Evolutionary conservation across 208 protist species (phyloP).

Genomic region (Crithidia thermophila): DNA sequence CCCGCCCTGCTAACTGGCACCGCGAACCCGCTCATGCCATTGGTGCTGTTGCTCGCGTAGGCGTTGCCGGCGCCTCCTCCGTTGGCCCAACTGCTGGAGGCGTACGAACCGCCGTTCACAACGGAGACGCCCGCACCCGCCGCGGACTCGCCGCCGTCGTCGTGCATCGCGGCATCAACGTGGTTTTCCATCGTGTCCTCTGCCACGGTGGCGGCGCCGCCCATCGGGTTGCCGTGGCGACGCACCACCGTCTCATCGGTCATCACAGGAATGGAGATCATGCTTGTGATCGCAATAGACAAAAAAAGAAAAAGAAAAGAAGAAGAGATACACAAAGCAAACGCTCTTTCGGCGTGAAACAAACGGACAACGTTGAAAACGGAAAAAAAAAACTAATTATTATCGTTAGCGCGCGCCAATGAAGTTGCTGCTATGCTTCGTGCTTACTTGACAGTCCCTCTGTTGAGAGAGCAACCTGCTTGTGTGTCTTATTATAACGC

Average conservation of each 20-base stretch:
- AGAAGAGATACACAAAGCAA: neutral
- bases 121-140: neutral
- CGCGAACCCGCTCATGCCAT: neutral
- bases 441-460: no score
- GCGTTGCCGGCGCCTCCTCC: no score
- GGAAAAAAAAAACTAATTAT: neutral
- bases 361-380: neutral
- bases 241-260: conserved; percentile 34
- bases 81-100: no score
- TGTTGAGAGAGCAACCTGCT: no score
- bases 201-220: neutral
- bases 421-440: no score
- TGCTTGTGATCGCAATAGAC: conserved; percentile 1
- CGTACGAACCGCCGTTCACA: no score
- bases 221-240: conserved; percentile 2
- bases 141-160: neutral
- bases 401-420: no score
- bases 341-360: neutral
- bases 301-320: conserved; percentile 13
- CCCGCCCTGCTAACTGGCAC: neutral
- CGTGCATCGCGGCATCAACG: conserved; percentile 4
- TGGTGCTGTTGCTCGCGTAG: neutral
- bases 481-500: no score
- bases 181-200: conserved; percentile 9
- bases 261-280: conserved; percentile 35